Evolutionary conservation across 139 green algal genomes (phyloP).

Genomic region (Micractinium conductrix): DNA sequence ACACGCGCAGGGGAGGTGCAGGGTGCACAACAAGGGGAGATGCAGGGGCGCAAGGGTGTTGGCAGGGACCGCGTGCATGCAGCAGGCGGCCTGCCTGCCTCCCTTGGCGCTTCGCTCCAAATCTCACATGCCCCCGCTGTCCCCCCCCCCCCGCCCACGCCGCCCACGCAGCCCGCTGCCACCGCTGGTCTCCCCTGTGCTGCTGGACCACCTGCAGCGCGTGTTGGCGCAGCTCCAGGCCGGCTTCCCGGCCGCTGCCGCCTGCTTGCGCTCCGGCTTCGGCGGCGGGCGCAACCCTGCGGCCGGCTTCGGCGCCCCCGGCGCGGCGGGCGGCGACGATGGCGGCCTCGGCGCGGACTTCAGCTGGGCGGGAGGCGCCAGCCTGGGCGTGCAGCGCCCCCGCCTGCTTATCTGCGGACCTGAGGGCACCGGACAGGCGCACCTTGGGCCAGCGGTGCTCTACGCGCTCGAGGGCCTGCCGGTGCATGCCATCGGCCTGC

Average conservation of each 20-base stretch:
- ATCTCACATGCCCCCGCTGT: too few species aligned
- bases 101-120: too few species aligned
- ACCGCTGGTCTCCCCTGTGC: constrained; percentile 44
- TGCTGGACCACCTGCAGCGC: constrained; percentile 49
- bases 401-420: constrained; percentile 73
- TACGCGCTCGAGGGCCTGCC: constrained; percentile 87
- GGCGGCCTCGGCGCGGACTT: neutral
- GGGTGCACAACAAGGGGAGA: too few species aligned
- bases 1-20: neutral
- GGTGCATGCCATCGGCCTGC: constrained; percentile 81
- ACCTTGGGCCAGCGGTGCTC: constrained; percentile 82
- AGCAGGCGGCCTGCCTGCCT: too few species aligned
- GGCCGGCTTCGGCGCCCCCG: neutral
- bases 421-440: constrained; percentile 65
- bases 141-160: neutral
- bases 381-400: constrained; percentile 56
- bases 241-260: constrained; percentile 69
- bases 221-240: constrained; percentile 50
- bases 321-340: neutral
- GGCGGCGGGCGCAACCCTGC: constrained; percentile 24
- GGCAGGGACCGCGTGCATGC: too few species aligned
- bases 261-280: constrained; percentile 40
- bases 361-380: constrained; percentile 1
- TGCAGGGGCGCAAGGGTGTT: too few species aligned
- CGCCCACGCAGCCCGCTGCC: constrained; percentile 60